A percentile compares a stretch with the other conserved stretches of the same genome.
These are phyloP conservation scores for Dionaea muscipula DNA, from an alignment of 179 eudicot genomes.

Conservation along the genomic window DNA sequence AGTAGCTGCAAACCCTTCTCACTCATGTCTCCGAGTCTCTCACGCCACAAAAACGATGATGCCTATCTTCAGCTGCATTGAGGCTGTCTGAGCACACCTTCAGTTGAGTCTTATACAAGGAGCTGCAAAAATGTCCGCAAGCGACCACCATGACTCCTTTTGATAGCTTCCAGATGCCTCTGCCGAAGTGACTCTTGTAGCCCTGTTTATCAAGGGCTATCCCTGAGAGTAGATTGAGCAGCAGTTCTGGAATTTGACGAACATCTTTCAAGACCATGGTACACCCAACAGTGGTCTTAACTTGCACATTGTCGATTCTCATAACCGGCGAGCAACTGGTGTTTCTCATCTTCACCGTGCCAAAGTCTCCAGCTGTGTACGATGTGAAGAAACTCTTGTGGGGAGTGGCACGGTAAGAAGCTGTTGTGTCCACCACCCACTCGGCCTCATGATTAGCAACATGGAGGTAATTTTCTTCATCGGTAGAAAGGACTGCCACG, in stretches of 20 bases:
- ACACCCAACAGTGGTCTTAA: background rate
- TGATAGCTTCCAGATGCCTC: background rate
- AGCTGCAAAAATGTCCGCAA: background rate
- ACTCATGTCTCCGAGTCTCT: background rate
- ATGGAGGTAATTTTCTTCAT: background rate
- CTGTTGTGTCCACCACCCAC: background rate
- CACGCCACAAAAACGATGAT: background rate
- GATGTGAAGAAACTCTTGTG: background rate
- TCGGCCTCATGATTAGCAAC: background rate
- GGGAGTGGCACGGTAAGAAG: background rate
- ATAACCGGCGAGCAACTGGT: background rate
- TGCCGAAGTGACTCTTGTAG: background rate
- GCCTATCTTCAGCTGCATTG: background rate
- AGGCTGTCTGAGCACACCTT: background rate
- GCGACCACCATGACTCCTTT: background rate
- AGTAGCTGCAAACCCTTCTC: background rate
- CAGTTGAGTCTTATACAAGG: background rate
- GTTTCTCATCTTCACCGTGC: background rate
- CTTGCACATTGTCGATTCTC: background rate
- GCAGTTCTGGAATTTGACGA: background rate
- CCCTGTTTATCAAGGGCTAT: background rate
- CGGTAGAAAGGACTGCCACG: background rate
- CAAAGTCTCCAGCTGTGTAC: background rate
- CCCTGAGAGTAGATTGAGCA: background rate
- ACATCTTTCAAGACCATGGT: background rate